Percentiles rank a stretch among this genome's conserved stretches.
phyloP scores from a whole-genome alignment of 345 rosid genomes.

The Carallia brachiata region DNA sequence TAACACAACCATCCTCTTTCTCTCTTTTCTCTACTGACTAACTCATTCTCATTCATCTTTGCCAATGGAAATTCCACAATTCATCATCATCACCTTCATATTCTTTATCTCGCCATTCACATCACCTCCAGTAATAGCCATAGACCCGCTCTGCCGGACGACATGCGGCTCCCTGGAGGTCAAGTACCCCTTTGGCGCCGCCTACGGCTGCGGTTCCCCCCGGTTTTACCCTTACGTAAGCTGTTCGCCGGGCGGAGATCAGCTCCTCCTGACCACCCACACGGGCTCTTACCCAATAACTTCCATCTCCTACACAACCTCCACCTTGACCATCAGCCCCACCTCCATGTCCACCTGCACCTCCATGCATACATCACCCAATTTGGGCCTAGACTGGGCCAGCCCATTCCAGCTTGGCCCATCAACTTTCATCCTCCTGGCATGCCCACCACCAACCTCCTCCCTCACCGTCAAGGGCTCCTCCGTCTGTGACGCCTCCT shows the following conservation, averaged over 20 bases:
- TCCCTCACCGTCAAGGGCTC: constrained; percentile 40
- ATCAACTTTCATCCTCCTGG: constrained; percentile 43
- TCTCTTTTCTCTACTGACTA: neutral
- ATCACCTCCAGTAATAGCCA: constrained; percentile 3
- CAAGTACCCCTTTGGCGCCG: constrained; percentile 53
- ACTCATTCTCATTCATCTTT: neutral
- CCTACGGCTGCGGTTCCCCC: constrained; percentile 51
- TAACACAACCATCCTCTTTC: neutral
- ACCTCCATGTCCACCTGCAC: constrained; percentile 47
- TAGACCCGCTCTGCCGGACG: constrained; percentile 23
- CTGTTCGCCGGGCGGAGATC: constrained; percentile 25
- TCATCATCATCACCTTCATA: constrained; percentile 13
- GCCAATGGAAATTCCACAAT: constrained; percentile 13
- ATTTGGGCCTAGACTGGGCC: constrained; percentile 50
- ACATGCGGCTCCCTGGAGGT: constrained; percentile 40
- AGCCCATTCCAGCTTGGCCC: constrained; percentile 53
- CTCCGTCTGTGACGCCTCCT: constrained; percentile 40
- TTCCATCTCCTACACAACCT: constrained; percentile 40
- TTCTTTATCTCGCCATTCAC: neutral
- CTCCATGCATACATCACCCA: constrained; percentile 40
- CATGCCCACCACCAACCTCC: constrained; percentile 36
- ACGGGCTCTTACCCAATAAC: constrained; percentile 46
- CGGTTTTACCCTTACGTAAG: constrained; percentile 40
- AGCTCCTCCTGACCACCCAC: constrained; percentile 43
- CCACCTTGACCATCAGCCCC: constrained; percentile 38